Conservation (phyloP, 2,329 filamentous ascomycete genomes). For the Chaetothyriales sp. region DNA sequence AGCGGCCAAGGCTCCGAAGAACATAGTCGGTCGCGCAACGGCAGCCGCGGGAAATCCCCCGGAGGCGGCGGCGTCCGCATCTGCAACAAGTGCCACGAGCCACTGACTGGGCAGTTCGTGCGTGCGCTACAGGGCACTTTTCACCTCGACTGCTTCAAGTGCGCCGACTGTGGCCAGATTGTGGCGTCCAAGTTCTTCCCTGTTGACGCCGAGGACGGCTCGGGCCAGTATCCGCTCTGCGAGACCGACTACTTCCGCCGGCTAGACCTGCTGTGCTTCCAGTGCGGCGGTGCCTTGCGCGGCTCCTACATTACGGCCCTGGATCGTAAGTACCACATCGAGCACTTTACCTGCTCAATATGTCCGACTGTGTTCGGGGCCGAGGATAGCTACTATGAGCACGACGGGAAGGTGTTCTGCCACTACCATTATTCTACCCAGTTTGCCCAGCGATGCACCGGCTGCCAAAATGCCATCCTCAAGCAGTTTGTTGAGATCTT, state of each 20-base stretch:
- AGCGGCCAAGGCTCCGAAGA: constrained; percentile 11
- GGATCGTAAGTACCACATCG: constrained; percentile 96
- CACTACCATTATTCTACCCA: constrained; percentile 98
- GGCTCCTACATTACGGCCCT: constrained; percentile 97
- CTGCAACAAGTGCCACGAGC: constrained; percentile 74
- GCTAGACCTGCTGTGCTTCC: constrained; percentile 76
- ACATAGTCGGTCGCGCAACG: constrained; percentile 21
- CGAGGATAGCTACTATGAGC: constrained; percentile 97
- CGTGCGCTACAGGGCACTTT: constrained; percentile 85
- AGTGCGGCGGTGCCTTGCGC: constrained; percentile 80
- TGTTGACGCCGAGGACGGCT: constrained; percentile 75
- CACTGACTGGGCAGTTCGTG: constrained; percentile 88
- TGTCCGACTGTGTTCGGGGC: constrained; percentile 97
- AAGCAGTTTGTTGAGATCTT: constrained; percentile 99
- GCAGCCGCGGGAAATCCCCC: constrained; percentile 18
- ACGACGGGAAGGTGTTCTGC: constrained; percentile 90
- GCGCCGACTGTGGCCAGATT: constrained; percentile 87
- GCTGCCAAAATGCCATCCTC: constrained; percentile 89
- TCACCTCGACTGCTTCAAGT: constrained; percentile 96
- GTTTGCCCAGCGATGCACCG: constrained; percentile 90
- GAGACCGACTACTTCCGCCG: constrained; percentile 96
- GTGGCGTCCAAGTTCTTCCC: constrained; percentile 99
- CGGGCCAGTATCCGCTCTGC: constrained; percentile 77
- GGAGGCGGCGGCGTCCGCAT: constrained; percentile 32
- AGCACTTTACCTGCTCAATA: constrained; percentile 95